Conservation (phyloP, 1,284 basidiomycete genomes). For the Trametes hirsuta region DNA sequence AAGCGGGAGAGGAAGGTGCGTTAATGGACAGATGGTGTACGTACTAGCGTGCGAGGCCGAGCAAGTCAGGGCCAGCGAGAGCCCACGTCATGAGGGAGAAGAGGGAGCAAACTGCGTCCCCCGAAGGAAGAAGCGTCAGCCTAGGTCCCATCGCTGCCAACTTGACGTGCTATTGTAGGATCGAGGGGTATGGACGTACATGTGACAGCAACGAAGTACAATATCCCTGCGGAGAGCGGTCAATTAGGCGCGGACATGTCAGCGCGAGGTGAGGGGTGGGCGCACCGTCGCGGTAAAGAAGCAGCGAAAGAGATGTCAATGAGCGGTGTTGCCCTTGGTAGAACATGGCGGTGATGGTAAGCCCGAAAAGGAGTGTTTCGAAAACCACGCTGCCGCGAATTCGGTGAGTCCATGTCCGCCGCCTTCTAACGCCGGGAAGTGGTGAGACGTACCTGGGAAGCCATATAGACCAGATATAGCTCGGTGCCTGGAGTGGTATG, state of each 20-base stretch:
- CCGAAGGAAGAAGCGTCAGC: too few relatives aligned
- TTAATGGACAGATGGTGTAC: slow-evolving; percentile 1
- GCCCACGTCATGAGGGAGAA: slow-evolving; percentile 39
- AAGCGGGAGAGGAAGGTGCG: background rate
- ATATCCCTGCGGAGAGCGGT: slow-evolving; percentile 26
- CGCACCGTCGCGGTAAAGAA: slow-evolving; percentile 37
- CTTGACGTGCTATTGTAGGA: too few relatives aligned
- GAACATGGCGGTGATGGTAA: slow-evolving; percentile 33
- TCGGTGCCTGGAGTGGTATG: slow-evolving; percentile 26
- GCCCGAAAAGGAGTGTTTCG: slow-evolving; percentile 35
- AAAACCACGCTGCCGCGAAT: slow-evolving; percentile 29
- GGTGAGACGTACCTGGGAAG: slow-evolving; percentile 31
- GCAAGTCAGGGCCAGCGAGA: slow-evolving; percentile 34
- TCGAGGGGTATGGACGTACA: slow-evolving; percentile 16
- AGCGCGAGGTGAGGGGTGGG: background rate
- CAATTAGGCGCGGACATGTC: background rate
- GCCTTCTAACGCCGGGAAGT: background rate
- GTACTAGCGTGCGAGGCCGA: slow-evolving; percentile 38
- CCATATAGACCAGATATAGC: slow-evolving; percentile 36
- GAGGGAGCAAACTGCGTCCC: slow-evolving; percentile 32
- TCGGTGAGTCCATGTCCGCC: background rate
- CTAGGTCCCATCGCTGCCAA: too few relatives aligned
- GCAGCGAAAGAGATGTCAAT: slow-evolving; percentile 32
- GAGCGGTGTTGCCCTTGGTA: slow-evolving; percentile 29
- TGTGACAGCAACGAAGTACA: slow-evolving; percentile 36